These are phyloP conservation scores for Coemansia sp. DNA, from an alignment of 192 early-diverging fungal species.

Conservation along the genomic window DNA sequence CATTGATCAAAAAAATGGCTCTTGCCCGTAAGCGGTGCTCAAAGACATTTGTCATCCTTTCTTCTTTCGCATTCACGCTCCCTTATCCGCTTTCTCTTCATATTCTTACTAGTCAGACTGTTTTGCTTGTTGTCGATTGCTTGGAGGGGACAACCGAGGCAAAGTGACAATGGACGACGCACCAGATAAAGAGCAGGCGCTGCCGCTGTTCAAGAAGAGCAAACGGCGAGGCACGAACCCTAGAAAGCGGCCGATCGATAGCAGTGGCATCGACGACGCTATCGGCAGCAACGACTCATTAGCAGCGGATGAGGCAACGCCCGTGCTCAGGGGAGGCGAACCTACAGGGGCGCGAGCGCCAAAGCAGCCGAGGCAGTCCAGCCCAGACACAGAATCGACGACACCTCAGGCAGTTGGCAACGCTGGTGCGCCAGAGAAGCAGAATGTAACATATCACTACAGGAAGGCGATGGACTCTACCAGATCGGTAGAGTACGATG, in stretches of 20 bases:
- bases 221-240: constrained; percentile 50
- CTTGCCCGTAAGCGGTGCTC: neutral
- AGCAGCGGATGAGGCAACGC: constrained; percentile 20
- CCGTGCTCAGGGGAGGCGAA: constrained; percentile 16
- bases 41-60: neutral
- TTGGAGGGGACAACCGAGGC: neutral
- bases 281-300: constrained; percentile 2
- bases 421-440: neutral
- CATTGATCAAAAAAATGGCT: neutral
- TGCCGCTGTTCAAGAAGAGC: constrained; percentile 37
- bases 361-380: constrained; percentile 51
- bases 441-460: constrained; percentile 24
- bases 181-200: neutral
- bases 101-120: neutral
- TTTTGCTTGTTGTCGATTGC: neutral
- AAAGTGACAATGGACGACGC: constrained; percentile 7
- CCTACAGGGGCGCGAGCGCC: constrained; percentile 40
- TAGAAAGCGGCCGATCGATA: constrained; percentile 39
- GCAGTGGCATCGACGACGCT: constrained; percentile 9
- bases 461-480: constrained; percentile 37
- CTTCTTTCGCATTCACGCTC: neutral
- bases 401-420: neutral
- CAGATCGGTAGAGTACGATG: constrained; percentile 48
- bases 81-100: neutral
- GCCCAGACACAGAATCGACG: neutral